These are phyloP conservation scores for Lepidium africanum DNA, from an alignment of 345 rosid species.

Conservation along the genomic window DNA sequence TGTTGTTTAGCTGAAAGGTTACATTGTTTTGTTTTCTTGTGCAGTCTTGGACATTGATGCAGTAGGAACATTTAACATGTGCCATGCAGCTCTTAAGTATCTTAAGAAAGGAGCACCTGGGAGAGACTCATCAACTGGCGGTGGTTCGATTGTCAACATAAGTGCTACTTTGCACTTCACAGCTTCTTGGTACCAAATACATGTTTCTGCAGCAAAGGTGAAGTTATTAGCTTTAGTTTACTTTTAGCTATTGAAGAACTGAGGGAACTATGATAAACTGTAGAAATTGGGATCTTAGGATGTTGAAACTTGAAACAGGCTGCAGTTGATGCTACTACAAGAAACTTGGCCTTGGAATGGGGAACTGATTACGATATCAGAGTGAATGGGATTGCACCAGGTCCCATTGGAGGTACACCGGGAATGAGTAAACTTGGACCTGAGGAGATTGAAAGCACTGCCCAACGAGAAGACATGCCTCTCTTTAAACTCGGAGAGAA, in stretches of 20 bases:
- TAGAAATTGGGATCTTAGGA: neutral
- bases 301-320: slow-evolving; percentile 42
- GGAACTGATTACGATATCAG: slow-evolving; percentile 51
- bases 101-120: slow-evolving; percentile 69
- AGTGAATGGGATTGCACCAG: slow-evolving; percentile 77
- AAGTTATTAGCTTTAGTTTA: neutral
- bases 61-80: slow-evolving; percentile 79
- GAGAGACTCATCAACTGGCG: slow-evolving; percentile 30
- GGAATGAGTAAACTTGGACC: slow-evolving; percentile 79
- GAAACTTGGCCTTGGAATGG: slow-evolving; percentile 82
- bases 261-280: neutral
- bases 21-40: neutral
- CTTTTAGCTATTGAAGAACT: neutral
- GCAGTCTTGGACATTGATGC: slow-evolving; percentile 77
- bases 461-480: slow-evolving; percentile 34
- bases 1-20: neutral
- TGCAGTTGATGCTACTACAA: slow-evolving; percentile 61
- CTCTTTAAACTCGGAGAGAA: slow-evolving; percentile 60
- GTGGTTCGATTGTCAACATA: slow-evolving; percentile 62
- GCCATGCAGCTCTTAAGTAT: slow-evolving; percentile 55
- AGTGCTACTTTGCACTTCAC: slow-evolving; percentile 77
- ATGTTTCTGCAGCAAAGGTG: slow-evolving; percentile 87
- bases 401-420: slow-evolving; percentile 69
- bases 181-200: slow-evolving; percentile 81
- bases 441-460: slow-evolving; percentile 43